Conservation (phyloP, 306 rosid species). For the Vigna nakashimae region DNA sequence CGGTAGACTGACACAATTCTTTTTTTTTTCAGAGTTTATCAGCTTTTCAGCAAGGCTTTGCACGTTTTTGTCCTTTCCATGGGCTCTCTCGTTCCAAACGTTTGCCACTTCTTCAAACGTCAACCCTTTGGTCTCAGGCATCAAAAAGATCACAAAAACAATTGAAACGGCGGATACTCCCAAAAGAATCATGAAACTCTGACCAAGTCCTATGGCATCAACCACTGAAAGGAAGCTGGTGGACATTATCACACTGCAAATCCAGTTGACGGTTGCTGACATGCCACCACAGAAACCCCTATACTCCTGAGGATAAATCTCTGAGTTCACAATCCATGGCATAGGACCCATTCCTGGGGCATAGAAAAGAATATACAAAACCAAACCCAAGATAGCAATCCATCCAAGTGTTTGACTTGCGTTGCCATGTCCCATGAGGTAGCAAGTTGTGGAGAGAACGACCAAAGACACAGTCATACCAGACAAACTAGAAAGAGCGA, state of each 20-base stretch:
- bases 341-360: constrained; percentile 90
- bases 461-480: constrained; percentile 62
- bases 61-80: constrained; percentile 53
- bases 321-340: constrained; percentile 85
- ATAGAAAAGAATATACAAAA: constrained; percentile 63
- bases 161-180: constrained; percentile 53
- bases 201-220: constrained; percentile 65
- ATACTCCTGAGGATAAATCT: constrained; percentile 81
- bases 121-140: constrained; percentile 82
- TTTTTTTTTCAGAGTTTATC: no score
- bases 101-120: constrained; percentile 70
- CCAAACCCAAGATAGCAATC: constrained; percentile 71
- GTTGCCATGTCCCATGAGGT: constrained; percentile 48
- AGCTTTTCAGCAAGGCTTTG: constrained; percentile 32
- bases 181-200: constrained; percentile 66
- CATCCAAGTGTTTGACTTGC: constrained; percentile 49
- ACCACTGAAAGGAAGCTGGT: constrained; percentile 63
- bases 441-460: constrained; percentile 54
- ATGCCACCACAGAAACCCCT: constrained; percentile 85
- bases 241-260: constrained; percentile 69
- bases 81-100: constrained; percentile 78
- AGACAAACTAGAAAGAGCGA: constrained; percentile 60
- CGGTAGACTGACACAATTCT: no score
- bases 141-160: constrained; percentile 49
- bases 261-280: constrained; percentile 86